Evolutionary conservation across 2,329 filamentous ascomycete species (phyloP), one percentile per base, ranked within the genome.

Genomic region (Tetracladium maxilliforme): DNA sequence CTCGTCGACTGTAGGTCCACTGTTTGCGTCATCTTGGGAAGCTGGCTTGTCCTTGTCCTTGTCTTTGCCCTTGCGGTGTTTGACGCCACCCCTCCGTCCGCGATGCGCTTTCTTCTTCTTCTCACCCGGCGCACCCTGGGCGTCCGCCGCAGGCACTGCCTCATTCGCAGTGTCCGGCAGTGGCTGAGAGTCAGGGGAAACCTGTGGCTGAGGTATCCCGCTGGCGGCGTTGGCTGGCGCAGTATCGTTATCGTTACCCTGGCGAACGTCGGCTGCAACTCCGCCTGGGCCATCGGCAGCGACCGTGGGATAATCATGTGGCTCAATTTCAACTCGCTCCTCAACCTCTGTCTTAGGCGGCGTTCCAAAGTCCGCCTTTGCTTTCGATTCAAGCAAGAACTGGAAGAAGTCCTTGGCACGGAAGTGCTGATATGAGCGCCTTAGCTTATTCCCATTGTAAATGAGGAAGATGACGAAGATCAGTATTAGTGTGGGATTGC

Each of bases 101-200:
- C 78, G 62, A 28, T 78, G 74, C 0, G 67, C 61, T 44, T 76
- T 80, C 42, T 70, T 76, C 47, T 76, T 75, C 39, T 72, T n/a
- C n/a, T n/a, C n/a, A n/a, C n/a, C n/a, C n/a, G n/a, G n/a, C n/a
- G n/a, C n/a, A n/a, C n/a, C n/a, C n/a, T n/a, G n/a, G n/a, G n/a
- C n/a, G n/a, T n/a, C n/a, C n/a, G n/a, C n/a, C n/a, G n/a, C n/a
- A n/a, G n/a, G n/a, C n/a, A n/a, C n/a, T n/a, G n/a, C n/a, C n/a
- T n/a, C n/a, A n/a, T n/a, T n/a, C n/a, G n/a, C n/a, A n/a, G n/a
- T n/a, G n/a, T n/a, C n/a, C n/a, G n/a, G n/a, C n/a, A n/a, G n/a
- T n/a, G n/a, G n/a, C n/a, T n/a, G n/a, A n/a, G n/a, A n/a, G n/a
- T n/a, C n/a, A n/a, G n/a, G n/a, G n/a, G n/a, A n/a, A n/a, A n/a